Evolutionary conservation across 495 filamentous ascomycete species (phyloP), one percentile per base, ranked within the genome.

Genomic region (Talaromyces thailandensis): DNA sequence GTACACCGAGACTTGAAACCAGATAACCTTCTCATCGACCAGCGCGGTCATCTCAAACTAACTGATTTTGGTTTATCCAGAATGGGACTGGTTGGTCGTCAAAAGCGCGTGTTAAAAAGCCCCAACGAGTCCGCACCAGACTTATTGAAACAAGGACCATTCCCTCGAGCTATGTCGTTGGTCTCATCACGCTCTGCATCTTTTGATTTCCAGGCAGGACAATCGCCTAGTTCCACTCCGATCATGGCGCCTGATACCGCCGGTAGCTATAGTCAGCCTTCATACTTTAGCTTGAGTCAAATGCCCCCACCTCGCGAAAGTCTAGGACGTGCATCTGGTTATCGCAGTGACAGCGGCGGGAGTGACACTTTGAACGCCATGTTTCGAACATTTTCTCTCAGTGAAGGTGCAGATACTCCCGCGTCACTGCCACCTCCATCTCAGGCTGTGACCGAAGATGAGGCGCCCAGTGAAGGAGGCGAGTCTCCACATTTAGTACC

Each of bases 61-160:
- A 98, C 94, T 5, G 94, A 98, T 75, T 98, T 98, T 76, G 94
- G 94, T 51, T 78, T 98, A 28, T 98, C 94, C 18, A 87, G 94
- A 29, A 98, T 98, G 95, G 94, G 95, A 67, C 79, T 98, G 45
- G 88, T 98, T 61, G 94, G 94, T 56, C 90, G 94, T 63, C 94
- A 98, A 70, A 98, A 98, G 75, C 85, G 95, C 66, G 89, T 91
- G 12, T 80, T 96, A 58, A 91, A 91, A 71, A 90, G 85, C 66
- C 84, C 85, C 40, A 85, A 86, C 43, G 92, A 97, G 60, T 84
- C 88, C 53, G 90, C 86, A 0, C 93, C 93, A 7, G 94, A 98
- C 74, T 76, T 97, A 29, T 83, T 98, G 40, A 96, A 94, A 71
- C 88, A 94, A 66, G 92, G 93, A 0, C 90, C 95, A 7, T 98